Base-by-base conservation (phyloP, 2,329 filamentous ascomycete genomes). In the Cytospora chrysosperma region DNA sequence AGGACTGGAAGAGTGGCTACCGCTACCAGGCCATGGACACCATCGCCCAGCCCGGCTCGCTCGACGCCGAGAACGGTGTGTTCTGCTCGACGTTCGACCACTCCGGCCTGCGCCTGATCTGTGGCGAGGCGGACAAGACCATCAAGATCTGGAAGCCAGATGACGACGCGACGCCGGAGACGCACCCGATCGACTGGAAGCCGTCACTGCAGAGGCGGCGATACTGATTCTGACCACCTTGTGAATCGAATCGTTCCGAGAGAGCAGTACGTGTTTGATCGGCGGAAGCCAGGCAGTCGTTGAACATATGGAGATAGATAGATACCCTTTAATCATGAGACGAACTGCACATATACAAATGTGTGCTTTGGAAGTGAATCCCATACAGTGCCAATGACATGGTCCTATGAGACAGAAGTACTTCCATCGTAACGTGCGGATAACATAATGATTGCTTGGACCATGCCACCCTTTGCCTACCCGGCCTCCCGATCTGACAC, bases 91-190 rank as follows among this genome's bases (percentile, higher is more conserved):
- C 89, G 0, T 99, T 96, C 73, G 95, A 99, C 72, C 85, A 85
- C 65, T 97, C 93, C 0, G 95, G 95, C 0, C 73, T 97, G 72
- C 86, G 95, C 69, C 80, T 99, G 70, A 96, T 99, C 67, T 93
- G 91, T 24, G 96, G 96, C 53, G 95, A 99, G 78, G 92, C 93
- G 7, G 95, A 99, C 75, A 99, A 99, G 83, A 97, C 93, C 0
- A 97, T 97, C 75, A 98, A 99, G 84, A 87, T 99, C 63, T 99
- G 95, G 95, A 96, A 93, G 76, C 90, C 89, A 69, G 95, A 99
- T 74, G 92, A 96, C 54, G 86, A 89, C 59, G 95, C 95, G 21
- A 97, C 94, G 0, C 90, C 90, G 43, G 92, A 98, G 75, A 91
- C 90, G 1, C 93, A 98, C 77, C 95, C 95, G 2, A 76, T 99